Evolutionary conservation across 331 rosid genomes (phyloP).

Genomic region (Quercus tomentella): DNA sequence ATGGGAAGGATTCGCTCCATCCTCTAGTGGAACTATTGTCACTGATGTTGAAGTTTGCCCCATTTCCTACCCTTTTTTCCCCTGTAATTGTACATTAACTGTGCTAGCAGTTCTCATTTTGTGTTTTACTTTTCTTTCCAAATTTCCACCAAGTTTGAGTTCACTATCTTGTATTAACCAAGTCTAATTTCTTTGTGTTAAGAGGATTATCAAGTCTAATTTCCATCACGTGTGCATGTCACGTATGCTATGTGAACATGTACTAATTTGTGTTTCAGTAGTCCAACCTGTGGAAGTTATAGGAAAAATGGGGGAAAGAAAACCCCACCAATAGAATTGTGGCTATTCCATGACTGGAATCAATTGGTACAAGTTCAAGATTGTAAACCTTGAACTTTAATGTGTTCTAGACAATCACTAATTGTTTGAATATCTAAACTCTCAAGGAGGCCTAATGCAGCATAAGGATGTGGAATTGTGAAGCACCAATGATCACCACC

Average conservation of each 20-base stretch:
- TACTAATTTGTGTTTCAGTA: neutral
- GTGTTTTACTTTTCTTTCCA: neutral
- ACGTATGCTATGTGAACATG: neutral
- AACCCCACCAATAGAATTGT: neutral
- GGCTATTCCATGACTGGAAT: neutral
- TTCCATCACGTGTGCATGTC: neutral
- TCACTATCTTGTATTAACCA: neutral
- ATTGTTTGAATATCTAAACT: neutral
- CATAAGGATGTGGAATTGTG: neutral
- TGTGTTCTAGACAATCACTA: neutral
- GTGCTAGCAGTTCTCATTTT: neutral
- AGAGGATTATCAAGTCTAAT: too few relatives aligned
- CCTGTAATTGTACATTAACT: neutral
- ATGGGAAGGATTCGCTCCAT: slow-evolving; percentile 94
- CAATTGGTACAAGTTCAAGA: neutral
- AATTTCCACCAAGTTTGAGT: neutral
- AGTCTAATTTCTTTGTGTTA: too few relatives aligned
- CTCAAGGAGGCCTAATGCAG: neutral
- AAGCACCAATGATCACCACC: neutral
- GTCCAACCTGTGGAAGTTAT: neutral
- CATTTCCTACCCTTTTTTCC: slow-evolving; percentile 9
- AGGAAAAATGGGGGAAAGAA: neutral
- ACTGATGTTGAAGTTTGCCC: slow-evolving; percentile 75
- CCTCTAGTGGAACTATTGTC: slow-evolving; percentile 81
- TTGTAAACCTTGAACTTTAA: neutral